Conservation (phyloP, 176 grass and related monocot genomes). For the Microstegium vimineum region DNA sequence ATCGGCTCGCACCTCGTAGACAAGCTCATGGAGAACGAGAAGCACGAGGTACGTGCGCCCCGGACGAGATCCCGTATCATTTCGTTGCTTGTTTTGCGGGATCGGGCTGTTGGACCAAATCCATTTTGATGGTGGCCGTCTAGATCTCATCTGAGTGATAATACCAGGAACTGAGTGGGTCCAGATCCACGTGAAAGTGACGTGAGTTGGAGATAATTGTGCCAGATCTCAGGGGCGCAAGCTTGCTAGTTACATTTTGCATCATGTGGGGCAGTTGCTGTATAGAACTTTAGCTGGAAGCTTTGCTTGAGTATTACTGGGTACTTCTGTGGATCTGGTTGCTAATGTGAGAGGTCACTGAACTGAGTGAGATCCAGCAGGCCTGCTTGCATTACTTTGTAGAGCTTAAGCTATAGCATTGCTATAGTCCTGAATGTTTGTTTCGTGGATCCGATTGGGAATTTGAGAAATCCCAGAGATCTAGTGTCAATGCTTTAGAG, state of each 20-base stretch:
- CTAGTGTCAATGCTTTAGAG: constrained; percentile 24
- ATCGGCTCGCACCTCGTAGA: constrained; percentile 99
- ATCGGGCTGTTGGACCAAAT: constrained; percentile 6
- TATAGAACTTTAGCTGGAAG: constrained; percentile 20
- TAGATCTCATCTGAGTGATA: constrained; percentile 27
- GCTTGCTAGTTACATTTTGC: constrained; percentile 12
- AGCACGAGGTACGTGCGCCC: constrained; percentile 74
- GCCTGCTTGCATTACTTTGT: background rate
- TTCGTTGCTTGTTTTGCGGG: constrained; percentile 1
- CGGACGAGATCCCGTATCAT: constrained; percentile 4
- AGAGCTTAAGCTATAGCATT: background rate
- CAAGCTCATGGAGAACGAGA: constrained; percentile 99
- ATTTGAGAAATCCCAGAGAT: constrained; percentile 20
- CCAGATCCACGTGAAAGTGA: constrained; percentile 34
- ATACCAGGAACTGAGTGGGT: background rate
- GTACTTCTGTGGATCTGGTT: background rate
- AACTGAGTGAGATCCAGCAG: background rate
- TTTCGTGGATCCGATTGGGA: constrained; percentile 12
- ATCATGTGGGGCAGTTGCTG: background rate
- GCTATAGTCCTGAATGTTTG: background rate
- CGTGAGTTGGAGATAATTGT: constrained; percentile 16
- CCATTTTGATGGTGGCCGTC: background rate
- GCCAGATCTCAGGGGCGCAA: constrained; percentile 31
- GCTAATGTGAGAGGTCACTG: background rate
- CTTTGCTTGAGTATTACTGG: background rate